Evolutionary conservation across 176 grass and related monocot genomes (phyloP).

Genomic region (Coix lacrymajobi): DNA sequence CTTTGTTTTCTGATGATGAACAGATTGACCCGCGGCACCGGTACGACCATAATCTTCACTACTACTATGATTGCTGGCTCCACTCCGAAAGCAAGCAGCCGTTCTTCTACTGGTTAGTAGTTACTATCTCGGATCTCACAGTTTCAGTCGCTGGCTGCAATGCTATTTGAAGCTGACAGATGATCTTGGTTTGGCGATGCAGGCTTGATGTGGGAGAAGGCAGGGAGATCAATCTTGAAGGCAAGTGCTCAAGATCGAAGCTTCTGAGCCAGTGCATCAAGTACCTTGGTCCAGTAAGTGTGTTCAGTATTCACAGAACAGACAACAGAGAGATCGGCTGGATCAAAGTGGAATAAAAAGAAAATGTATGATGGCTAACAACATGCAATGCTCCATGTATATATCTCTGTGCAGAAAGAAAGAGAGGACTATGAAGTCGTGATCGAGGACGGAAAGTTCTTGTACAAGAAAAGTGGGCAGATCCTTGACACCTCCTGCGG

Average conservation of each 20-base stretch:
- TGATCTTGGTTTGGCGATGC: background rate
- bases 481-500: conserved; percentile 44
- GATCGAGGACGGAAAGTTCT: conserved; percentile 62
- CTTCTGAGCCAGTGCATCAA: conserved; percentile 23
- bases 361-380: background rate
- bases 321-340: background rate
- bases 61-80: conserved; percentile 74
- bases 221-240: conserved; percentile 69
- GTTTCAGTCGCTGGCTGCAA: background rate
- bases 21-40: no score
- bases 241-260: conserved; percentile 50
- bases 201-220: conserved; percentile 87
- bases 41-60: no score
- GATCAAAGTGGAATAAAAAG: background rate
- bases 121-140: background rate
- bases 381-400: background rate
- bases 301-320: background rate
- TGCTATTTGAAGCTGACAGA: no score
- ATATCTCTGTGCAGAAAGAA: conserved; percentile 62
- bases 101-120: conserved; percentile 91
- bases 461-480: conserved; percentile 51
- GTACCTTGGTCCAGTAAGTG: conserved; percentile 83
- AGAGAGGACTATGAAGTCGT: conserved; percentile 78
- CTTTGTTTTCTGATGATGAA: no score
- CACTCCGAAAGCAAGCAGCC: conserved; percentile 76